Evolutionary conservation across 1,284 basidiomycete genomes (phyloP).

Genomic region (Veloboletus limbatus): DNA sequence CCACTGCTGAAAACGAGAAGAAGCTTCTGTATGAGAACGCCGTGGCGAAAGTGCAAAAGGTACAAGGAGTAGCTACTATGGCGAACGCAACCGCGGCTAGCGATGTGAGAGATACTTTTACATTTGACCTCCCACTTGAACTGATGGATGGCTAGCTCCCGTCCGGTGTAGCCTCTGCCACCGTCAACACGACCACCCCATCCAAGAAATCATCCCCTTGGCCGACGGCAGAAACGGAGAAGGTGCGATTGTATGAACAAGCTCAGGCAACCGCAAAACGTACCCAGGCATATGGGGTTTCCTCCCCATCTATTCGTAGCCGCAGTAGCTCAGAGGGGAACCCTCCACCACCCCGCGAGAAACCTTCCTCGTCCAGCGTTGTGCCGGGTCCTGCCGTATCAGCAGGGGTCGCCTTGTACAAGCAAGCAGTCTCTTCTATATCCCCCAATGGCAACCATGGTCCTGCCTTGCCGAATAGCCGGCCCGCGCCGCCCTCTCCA

Average conservation of each 20-base stretch:
- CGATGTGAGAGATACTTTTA: conserved; percentile 21
- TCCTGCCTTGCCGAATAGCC: background rate
- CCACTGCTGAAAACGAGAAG: conserved; percentile 66
- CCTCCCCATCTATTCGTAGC: conserved; percentile 28
- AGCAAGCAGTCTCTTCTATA: conserved; percentile 44
- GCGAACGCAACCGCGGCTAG: conserved; percentile 25
- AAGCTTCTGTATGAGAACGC: conserved; percentile 63
- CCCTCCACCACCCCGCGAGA: conserved; percentile 16
- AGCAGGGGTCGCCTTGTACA: conserved; percentile 44
- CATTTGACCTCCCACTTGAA: background rate
- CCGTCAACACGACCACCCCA: too few relatives aligned
- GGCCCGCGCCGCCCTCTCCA: conserved; percentile 17
- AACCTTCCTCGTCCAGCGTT: conserved; percentile 6
- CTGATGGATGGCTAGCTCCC: conserved; percentile 9
- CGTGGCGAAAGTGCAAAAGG: conserved; percentile 54
- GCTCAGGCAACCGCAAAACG: conserved; percentile 59
- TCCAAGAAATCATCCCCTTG: conserved; percentile 38
- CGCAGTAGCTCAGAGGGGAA: conserved; percentile 34
- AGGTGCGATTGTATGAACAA: conserved; percentile 60
- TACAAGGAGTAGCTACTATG: conserved; percentile 45
- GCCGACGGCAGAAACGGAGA: conserved; percentile 72
- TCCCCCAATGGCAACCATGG: conserved; percentile 12
- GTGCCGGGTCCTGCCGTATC: conserved; percentile 29
- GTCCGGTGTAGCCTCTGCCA: conserved; percentile 1
- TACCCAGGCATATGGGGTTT: conserved; percentile 41